phyloP scores from a whole-genome alignment of 805 yeast species.

The Candida boleticola region DNA sequence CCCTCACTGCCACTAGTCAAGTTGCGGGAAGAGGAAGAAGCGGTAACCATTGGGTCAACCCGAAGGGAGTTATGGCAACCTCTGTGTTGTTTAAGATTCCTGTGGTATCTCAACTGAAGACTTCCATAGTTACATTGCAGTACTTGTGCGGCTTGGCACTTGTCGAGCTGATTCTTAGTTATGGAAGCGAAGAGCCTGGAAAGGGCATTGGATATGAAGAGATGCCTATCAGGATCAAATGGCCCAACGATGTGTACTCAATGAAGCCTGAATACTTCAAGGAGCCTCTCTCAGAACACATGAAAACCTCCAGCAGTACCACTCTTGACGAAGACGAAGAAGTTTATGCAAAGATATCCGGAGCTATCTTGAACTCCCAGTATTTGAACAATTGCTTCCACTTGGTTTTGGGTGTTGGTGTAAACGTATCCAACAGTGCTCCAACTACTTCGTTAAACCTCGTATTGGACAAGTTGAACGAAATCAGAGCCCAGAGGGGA shows the following conservation, averaged over 20 bases:
- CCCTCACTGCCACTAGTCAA: conserved; percentile 76
- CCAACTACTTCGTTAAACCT: conserved; percentile 89
- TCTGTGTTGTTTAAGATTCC: conserved; percentile 69
- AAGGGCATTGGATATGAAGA: conserved; percentile 58
- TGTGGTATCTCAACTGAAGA: conserved; percentile 28
- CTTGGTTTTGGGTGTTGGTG: conserved; percentile 81
- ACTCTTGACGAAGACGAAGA: conserved; percentile 51
- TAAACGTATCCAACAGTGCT: conserved; percentile 78
- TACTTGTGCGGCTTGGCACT: conserved; percentile 81
- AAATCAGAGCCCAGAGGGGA: conserved; percentile 43
- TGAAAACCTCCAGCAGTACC: neutral
- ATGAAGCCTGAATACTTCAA: conserved; percentile 58
- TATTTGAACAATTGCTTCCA: conserved; percentile 57
- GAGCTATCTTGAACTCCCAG: conserved; percentile 80
- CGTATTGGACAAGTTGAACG: conserved; percentile 62
- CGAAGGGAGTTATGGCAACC: conserved; percentile 84
- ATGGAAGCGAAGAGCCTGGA: conserved; percentile 43
- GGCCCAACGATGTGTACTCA: conserved; percentile 95
- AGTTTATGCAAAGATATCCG: conserved; percentile 74
- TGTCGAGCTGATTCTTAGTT: conserved; percentile 68
- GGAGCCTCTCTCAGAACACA: conserved; percentile 6
- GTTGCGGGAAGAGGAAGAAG: conserved; percentile 93
- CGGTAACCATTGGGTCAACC: conserved; percentile 93
- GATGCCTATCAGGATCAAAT: conserved; percentile 79
- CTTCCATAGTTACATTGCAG: conserved; percentile 79